Evolutionary conservation across 1,284 basidiomycete genomes (phyloP), one percentile per base, ranked within the genome.

Genomic region (Phellopilus nigrolimitatus): DNA sequence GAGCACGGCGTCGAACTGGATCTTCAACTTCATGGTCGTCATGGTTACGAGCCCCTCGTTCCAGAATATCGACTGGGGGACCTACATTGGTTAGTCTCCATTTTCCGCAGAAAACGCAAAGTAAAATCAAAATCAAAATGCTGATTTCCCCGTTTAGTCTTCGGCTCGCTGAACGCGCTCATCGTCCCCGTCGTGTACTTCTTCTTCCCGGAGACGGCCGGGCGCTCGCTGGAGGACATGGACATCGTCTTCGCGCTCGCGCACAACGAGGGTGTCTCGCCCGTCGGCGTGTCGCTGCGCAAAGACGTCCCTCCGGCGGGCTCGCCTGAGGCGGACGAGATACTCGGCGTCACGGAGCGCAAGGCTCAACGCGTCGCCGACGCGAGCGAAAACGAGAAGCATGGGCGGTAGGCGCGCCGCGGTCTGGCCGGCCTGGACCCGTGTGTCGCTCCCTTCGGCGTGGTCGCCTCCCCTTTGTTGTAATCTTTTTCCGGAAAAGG

Each of bases 201-300:
- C 54, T 82, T 79, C 69, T 83, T 82, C 68, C 81, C 80, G n/a
- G 82, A 84, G 65, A 84, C 80, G 3, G 74, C 78, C n/a, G 76
- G 78, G 15, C 73, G 79, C 28, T 80, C 79, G 0, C 63, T 83
- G 13, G 80, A 82, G 68, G 79, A 82, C 55, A 80, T 80, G 78
- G 79, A 82, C 57, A 73, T 80, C 41, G 64, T 82, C n/a, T 81
- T 82, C 61, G 79, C 78, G 1, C 62, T 80, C 19, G 79, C 78
- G 3, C 71, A 80, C 60, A 72, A 72, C 48, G 78, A 81, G 56
- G 73, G 73, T 2, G 71, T 80, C 15, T 81, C 77, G 0, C 78
- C 79, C 0, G 78, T 82, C 13, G 56, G 60, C 21, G 78, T 82
- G 3, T 80, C 79, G 1, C 63, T 79, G 43, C 70, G 79, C 39